phyloP scores from a whole-genome alignment of 352 stramenopile species.

The Globisporangium takayamanum region DNA sequence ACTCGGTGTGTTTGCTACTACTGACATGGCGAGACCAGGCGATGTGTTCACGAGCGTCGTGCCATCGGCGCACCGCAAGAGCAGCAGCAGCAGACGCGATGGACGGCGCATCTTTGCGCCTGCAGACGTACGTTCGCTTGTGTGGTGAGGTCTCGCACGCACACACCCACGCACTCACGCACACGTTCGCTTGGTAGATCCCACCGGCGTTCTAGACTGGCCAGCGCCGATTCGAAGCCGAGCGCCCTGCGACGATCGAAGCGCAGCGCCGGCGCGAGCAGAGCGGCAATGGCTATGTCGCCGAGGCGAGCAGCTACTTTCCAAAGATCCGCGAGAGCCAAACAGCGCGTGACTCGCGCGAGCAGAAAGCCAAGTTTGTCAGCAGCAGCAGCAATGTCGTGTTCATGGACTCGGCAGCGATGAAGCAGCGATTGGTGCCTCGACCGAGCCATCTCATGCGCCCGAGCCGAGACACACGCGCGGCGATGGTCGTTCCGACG shows the following conservation, averaged over 20 bases:
- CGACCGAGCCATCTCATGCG: background rate
- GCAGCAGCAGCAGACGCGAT: slow-evolving; percentile 14
- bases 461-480: background rate
- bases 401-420: slow-evolving; percentile 4
- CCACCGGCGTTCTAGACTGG: slow-evolving; percentile 21
- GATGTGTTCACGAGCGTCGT: slow-evolving; percentile 8
- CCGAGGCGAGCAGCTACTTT: slow-evolving; percentile 39
- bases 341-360: slow-evolving; percentile 31
- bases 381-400: slow-evolving; percentile 5
- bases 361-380: slow-evolving; percentile 24
- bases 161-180: background rate
- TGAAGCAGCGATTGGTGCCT: slow-evolving; percentile 9
- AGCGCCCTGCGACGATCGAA: slow-evolving; percentile 30
- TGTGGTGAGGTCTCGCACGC: background rate
- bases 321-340: slow-evolving; percentile 42
- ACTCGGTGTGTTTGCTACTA: background rate
- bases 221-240: slow-evolving; percentile 18
- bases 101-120: slow-evolving; percentile 28
- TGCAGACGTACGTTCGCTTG: slow-evolving; percentile 20
- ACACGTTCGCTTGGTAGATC: slow-evolving; percentile 18
- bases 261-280: slow-evolving; percentile 20
- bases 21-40: background rate
- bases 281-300: slow-evolving; percentile 21
- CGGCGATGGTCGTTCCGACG: no score
- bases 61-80: background rate